Percentiles rank a stretch among this genome's conserved stretches.
Conservation (phyloP, 495 filamentous ascomycete species). For the Annulohypoxylon bovei region DNA sequence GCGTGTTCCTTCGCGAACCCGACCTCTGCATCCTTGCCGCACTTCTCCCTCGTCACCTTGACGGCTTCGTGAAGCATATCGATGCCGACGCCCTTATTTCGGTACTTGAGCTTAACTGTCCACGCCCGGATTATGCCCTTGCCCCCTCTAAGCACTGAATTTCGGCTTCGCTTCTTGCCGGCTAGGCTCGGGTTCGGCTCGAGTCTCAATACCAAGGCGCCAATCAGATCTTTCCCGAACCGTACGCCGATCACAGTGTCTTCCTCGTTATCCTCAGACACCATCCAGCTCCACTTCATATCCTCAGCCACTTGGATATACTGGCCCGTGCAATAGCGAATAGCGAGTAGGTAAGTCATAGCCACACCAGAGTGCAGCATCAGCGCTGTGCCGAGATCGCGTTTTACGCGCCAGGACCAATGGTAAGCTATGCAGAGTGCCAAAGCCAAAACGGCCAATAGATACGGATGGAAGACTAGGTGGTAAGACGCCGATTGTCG, state of each 20-base stretch:
- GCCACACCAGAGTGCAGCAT: constrained; percentile 48
- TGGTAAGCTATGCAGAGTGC: constrained; percentile 48
- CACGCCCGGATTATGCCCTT: constrained; percentile 74
- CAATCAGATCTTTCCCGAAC: constrained; percentile 53
- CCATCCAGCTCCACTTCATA: constrained; percentile 52
- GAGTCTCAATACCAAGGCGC: constrained; percentile 55
- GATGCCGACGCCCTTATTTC: constrained; percentile 72
- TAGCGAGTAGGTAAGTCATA: constrained; percentile 53
- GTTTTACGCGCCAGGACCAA: constrained; percentile 43
- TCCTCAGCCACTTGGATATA: constrained; percentile 54
- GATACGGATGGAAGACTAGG: constrained; percentile 54
- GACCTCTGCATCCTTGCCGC: constrained; percentile 65
- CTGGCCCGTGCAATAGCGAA: constrained; percentile 53
- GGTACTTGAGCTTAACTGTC: constrained; percentile 74
- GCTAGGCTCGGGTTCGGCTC: constrained; percentile 47
- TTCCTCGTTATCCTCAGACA: constrained; percentile 46
- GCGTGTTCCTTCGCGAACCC: constrained; percentile 76
- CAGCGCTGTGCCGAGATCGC: constrained; percentile 49
- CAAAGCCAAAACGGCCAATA: constrained; percentile 45
- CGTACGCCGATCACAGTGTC: constrained; percentile 55
- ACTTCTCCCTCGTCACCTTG: constrained; percentile 62
- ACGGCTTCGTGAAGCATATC: constrained; percentile 75
- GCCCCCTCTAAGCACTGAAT: constrained; percentile 51
- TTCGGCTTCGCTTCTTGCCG: constrained; percentile 37
- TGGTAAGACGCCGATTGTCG: constrained; percentile 52